Evolutionary conservation across 2,329 filamentous ascomycete species (phyloP).

Genomic region (Scortechinia acanthostroma): DNA sequence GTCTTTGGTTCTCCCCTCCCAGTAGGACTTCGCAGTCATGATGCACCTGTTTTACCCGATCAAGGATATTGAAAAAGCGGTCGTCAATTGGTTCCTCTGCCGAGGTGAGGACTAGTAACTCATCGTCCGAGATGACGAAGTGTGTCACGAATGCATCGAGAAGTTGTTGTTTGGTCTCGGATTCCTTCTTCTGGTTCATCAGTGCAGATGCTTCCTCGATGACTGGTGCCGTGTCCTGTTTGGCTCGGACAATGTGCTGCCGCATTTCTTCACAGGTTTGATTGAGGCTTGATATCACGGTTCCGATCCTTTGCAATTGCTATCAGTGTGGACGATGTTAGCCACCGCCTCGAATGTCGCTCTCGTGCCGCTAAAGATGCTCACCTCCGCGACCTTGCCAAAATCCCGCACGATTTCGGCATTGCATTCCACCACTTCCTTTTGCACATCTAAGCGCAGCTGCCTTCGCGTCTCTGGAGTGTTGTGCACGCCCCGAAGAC

Average conservation of each 20-base stretch:
- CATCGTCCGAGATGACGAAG: slow-evolving; percentile 53
- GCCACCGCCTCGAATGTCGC: background rate
- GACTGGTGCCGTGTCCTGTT: slow-evolving; percentile 49
- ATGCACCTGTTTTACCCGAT: slow-evolving; percentile 56
- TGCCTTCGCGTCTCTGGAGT: slow-evolving; percentile 53
- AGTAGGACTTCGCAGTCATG: slow-evolving; percentile 57
- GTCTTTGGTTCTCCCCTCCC: slow-evolving; percentile 55
- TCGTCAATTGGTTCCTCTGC: slow-evolving; percentile 53
- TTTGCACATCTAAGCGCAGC: slow-evolving; percentile 53
- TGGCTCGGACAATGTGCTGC: slow-evolving; percentile 46
- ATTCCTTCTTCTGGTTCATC: slow-evolving; percentile 45
- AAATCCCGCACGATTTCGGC: slow-evolving; percentile 60
- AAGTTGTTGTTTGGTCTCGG: slow-evolving; percentile 52
- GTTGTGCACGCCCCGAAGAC: slow-evolving; percentile 45
- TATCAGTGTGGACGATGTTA: slow-evolving; percentile 20
- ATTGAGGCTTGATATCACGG: slow-evolving; percentile 48
- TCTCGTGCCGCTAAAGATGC: slow-evolving; percentile 6
- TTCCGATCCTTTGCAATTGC: slow-evolving; percentile 60
- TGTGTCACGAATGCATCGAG: slow-evolving; percentile 55
- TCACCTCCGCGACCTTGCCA: slow-evolving; percentile 54
- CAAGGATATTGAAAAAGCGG: slow-evolving; percentile 52
- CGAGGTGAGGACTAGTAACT: slow-evolving; percentile 45
- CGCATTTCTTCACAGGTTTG: slow-evolving; percentile 54
- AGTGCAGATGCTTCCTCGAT: slow-evolving; percentile 52
- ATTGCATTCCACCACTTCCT: slow-evolving; percentile 61